Conservation (phyloP, 2,329 filamentous ascomycete species). For the Penicillium sp. region DNA sequence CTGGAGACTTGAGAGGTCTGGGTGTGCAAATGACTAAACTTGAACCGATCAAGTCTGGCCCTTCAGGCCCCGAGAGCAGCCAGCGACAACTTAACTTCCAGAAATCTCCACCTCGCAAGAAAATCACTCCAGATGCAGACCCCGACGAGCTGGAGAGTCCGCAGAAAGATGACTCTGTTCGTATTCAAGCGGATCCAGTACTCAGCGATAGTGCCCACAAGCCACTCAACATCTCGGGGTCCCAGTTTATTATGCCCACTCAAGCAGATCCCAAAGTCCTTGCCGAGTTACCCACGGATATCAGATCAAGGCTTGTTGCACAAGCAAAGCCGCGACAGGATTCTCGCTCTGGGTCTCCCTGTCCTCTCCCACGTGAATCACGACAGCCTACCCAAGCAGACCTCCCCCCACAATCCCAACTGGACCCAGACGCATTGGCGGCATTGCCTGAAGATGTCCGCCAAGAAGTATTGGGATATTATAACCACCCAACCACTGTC, state of each 20-base stretch:
- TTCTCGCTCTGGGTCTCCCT: conserved; percentile 32
- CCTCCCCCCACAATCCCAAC: conserved; percentile 66
- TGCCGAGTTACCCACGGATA: conserved; percentile 78
- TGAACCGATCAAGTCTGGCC: conserved; percentile 66
- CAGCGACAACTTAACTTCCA: conserved; percentile 77
- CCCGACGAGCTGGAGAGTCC: conserved; percentile 51
- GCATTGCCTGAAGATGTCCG: conserved; percentile 84
- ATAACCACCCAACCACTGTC: conserved; percentile 43
- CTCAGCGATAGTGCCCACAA: conserved; percentile 49
- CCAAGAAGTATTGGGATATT: conserved; percentile 74
- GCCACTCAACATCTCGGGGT: conserved; percentile 75
- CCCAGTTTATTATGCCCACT: conserved; percentile 83
- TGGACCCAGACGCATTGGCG: conserved; percentile 80
- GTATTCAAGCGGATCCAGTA: conserved; percentile 30
- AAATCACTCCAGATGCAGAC: conserved; percentile 34
- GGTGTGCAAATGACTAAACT: conserved; percentile 93
- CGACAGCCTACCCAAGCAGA: conserved; percentile 31
- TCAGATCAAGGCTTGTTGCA: conserved; percentile 69
- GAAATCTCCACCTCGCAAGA: conserved; percentile 32
- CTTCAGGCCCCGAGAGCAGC: conserved; percentile 62
- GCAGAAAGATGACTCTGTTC: conserved; percentile 35
- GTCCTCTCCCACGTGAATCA: conserved; percentile 29
- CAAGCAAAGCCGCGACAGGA: conserved; percentile 45
- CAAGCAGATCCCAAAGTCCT: conserved; percentile 80
- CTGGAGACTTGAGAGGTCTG: conserved; percentile 87